These are phyloP conservation scores for Nothophaeocryptopus gaeumannii DNA, from an alignment of 2,329 filamentous ascomycete species.

Conservation along the genomic window DNA sequence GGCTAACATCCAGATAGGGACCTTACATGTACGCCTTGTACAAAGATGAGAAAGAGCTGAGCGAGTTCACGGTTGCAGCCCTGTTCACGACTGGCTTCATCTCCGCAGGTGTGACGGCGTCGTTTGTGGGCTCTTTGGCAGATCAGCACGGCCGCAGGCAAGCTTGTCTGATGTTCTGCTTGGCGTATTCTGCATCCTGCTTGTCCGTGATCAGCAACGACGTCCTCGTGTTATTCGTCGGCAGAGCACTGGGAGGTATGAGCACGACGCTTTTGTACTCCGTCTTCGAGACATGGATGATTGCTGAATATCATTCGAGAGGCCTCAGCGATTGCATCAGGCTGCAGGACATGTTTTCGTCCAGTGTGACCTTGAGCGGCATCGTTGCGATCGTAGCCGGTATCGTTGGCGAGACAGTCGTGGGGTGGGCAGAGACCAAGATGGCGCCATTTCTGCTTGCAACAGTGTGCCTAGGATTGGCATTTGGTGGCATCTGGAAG, in stretches of 20 bases:
- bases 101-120: conserved; percentile 49
- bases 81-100: conserved; percentile 51
- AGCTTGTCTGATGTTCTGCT: conserved; percentile 57
- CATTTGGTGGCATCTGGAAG: conserved; percentile 48
- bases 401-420: conserved; percentile 52
- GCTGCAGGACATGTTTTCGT: conserved; percentile 53
- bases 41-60: conserved; percentile 49
- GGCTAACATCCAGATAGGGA: conserved; percentile 31
- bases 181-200: conserved; percentile 53
- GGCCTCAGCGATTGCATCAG: conserved; percentile 44
- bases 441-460: conserved; percentile 53
- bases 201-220: conserved; percentile 50
- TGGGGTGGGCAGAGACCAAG: conserved; percentile 48
- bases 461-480: conserved; percentile 43
- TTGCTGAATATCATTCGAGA: conserved; percentile 54
- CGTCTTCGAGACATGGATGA: conserved; percentile 62
- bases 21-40: conserved; percentile 54
- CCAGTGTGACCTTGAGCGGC: conserved; percentile 54
- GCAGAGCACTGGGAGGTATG: conserved; percentile 55
- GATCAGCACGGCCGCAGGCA: conserved; percentile 52
- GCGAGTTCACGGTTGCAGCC: conserved; percentile 46
- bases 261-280: conserved; percentile 58
- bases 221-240: conserved; percentile 49
- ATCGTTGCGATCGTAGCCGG: conserved; percentile 56
- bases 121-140: conserved; percentile 49